Percentiles rank a stretch among this genome's conserved stretches.
Conservation (phyloP, 306 rosid species). For the Argentina anserina region DNA sequence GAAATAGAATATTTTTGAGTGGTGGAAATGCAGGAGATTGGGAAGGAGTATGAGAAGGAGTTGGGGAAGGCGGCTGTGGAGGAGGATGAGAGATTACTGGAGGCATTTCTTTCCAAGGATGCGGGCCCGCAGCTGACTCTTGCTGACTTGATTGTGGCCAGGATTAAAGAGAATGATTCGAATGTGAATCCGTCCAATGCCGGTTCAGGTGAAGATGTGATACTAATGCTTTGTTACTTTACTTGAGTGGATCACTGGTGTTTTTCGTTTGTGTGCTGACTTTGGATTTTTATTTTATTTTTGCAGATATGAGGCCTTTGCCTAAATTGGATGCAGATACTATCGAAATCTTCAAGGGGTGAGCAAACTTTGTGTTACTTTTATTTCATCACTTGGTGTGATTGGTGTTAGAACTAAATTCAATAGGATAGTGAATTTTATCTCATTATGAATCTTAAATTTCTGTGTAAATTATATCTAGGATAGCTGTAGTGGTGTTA, state of each 20-base stretch:
- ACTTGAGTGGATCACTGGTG: background rate
- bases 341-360: slow-evolving; percentile 76
- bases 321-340: slow-evolving; percentile 66
- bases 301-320: slow-evolving; percentile 59
- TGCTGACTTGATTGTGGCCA: slow-evolving; percentile 61
- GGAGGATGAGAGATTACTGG: slow-evolving; percentile 66
- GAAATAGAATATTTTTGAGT: background rate
- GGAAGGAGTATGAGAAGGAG: background rate
- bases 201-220: slow-evolving; percentile 25
- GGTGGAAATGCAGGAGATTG: slow-evolving; percentile 2
- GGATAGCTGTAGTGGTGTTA: too few relatives aligned
- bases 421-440: too few relatives aligned
- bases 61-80: slow-evolving; percentile 62
- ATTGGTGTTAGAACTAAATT: too few relatives aligned
- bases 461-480: too few relatives aligned
- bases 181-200: slow-evolving; percentile 40
- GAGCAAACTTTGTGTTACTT: slow-evolving; percentile 4
- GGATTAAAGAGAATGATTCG: slow-evolving; percentile 63
- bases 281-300: slow-evolving; percentile 10
- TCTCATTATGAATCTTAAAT: too few relatives aligned
- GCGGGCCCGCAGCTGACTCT: slow-evolving; percentile 50
- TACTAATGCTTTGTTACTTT: background rate
- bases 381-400: background rate
- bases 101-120: slow-evolving; percentile 51
- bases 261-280: background rate